A percentile compares a stretch with the other conserved stretches of the same genome.
Evolutionary conservation across 202 grass and related monocot species (phyloP).

Genomic region (Panicum hallii): DNA sequence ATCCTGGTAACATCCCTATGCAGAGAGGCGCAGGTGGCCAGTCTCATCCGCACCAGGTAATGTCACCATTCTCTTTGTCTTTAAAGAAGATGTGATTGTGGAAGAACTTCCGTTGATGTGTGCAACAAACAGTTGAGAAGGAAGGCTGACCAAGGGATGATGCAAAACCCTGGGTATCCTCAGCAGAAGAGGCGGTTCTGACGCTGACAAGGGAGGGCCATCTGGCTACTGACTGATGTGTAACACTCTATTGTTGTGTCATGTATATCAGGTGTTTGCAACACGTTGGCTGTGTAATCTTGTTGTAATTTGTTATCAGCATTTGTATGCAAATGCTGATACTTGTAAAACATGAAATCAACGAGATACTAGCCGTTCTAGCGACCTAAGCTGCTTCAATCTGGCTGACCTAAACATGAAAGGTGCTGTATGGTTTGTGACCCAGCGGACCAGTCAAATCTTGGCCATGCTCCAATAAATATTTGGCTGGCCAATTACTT

Average conservation of each 20-base stretch:
- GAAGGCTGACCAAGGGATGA: constrained; percentile 84
- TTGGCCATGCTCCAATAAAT: too few species aligned
- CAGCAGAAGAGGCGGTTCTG: constrained; percentile 93
- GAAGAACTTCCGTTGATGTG: constrained; percentile 13
- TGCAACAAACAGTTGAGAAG: constrained; percentile 71
- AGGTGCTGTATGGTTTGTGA: neutral
- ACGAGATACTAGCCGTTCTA: neutral
- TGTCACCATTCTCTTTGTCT: neutral
- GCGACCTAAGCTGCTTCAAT: neutral
- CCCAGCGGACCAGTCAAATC: neutral
- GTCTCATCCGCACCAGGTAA: constrained; percentile 90
- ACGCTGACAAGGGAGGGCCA: constrained; percentile 11
- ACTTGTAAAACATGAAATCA: constrained; percentile 20
- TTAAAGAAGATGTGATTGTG: constrained; percentile 17
- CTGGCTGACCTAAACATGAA: neutral
- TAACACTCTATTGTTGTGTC: constrained; percentile 25
- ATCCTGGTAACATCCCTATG: constrained; percentile 87
- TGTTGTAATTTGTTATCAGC: constrained; percentile 40
- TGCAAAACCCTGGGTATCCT: constrained; percentile 96
- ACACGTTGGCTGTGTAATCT: neutral
- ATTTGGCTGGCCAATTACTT: neutral
- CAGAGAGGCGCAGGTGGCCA: constrained; percentile 74
- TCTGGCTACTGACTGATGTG: constrained; percentile 39
- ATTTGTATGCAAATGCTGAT: constrained; percentile 14
- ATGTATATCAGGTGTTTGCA: constrained; percentile 42